Percentiles rank a stretch among this genome's conserved stretches.
Evolutionary conservation across 768 basidiomycete genomes (phyloP).

Genomic region (Auricularia heimuer): DNA sequence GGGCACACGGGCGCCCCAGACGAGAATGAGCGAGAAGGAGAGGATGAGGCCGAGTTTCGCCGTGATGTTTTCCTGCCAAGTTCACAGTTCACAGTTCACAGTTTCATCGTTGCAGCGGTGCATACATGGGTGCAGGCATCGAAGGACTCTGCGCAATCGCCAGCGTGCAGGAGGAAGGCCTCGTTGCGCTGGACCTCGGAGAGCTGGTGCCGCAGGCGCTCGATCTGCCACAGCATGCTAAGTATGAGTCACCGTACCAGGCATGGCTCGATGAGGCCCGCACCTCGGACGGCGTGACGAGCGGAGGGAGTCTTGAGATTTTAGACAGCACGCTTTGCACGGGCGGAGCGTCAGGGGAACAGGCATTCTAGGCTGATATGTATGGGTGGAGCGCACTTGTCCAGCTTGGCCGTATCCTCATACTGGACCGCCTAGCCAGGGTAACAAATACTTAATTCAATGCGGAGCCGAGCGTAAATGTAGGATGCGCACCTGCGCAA

Average conservation of each 20-base stretch:
- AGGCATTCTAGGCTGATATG: too few relatives aligned
- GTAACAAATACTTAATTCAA: not conserved
- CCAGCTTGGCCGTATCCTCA: slow-evolving; percentile 50
- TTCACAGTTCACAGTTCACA: slow-evolving; percentile 8
- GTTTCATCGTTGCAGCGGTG: slow-evolving; percentile 6
- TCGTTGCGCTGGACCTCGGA: slow-evolving; percentile 73
- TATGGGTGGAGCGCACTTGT: slow-evolving; percentile 12
- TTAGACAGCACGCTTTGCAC: slow-evolving; percentile 60
- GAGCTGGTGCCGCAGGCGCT: slow-evolving; percentile 73
- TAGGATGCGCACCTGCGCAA: too few relatives aligned
- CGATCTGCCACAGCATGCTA: slow-evolving; percentile 40
- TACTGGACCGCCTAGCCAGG: slow-evolving; percentile 54
- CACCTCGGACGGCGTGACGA: slow-evolving; percentile 91
- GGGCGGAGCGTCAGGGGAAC: too few relatives aligned
- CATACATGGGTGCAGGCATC: slow-evolving; percentile 79
- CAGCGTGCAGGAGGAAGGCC: slow-evolving; percentile 92
- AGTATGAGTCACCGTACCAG: not conserved
- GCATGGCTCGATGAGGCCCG: slow-evolving; percentile 8
- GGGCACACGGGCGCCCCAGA: slow-evolving; percentile 90
- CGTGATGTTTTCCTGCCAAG: slow-evolving; percentile 67
- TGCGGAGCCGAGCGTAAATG: too few relatives aligned
- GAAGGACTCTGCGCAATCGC: slow-evolving; percentile 96
- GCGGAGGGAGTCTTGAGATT: slow-evolving; percentile 69
- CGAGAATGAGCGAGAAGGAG: slow-evolving; percentile 88
- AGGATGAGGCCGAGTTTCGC: slow-evolving; percentile 85